Percentiles rank a stretch among this genome's conserved stretches.
These are phyloP conservation scores for Pneumocystis murina DNA, from an alignment of 1,139 yeast species.

Conservation along the genomic window DNA sequence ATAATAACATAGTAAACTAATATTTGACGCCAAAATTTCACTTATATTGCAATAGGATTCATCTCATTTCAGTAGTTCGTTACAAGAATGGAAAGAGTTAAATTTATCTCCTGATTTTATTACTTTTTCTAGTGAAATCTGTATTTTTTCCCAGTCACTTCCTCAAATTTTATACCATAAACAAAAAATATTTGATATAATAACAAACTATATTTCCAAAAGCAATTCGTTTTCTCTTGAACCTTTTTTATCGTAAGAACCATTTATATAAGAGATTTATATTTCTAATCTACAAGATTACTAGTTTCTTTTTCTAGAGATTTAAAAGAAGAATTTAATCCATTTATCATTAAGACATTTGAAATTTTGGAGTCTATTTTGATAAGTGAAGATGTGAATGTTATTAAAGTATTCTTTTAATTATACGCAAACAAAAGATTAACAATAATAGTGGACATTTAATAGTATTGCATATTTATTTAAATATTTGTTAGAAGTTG, in stretches of 20 bases:
- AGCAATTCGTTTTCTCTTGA: conserved; percentile 63
- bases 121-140: conserved; percentile 44
- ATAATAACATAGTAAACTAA: conserved; percentile 26
- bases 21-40: not conserved
- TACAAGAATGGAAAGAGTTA: conserved; percentile 78
- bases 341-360: conserved; percentile 45
- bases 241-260: conserved; percentile 50
- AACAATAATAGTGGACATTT: conserved; percentile 67
- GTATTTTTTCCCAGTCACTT: conserved; percentile 46
- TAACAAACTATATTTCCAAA: conserved; percentile 35
- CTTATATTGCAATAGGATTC: conserved; percentile 10
- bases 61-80: conserved; percentile 65
- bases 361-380: conserved; percentile 39
- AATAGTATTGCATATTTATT: conserved; percentile 76
- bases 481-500: conserved; percentile 63
- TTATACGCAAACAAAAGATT: conserved; percentile 13
- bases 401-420: not conserved
- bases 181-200: conserved; percentile 39
- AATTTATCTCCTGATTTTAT: conserved; percentile 64
- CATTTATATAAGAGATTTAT: not conserved
- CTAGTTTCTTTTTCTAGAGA: conserved; percentile 81
- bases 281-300: conserved; percentile 23
- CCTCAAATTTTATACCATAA: conserved; percentile 73
- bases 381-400: conserved; percentile 21
- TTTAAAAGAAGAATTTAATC: conserved; percentile 78